These are phyloP conservation scores for Rhizomucor pusillus DNA, from an alignment of 371 early-diverging fungal species.

Conservation along the genomic window DNA sequence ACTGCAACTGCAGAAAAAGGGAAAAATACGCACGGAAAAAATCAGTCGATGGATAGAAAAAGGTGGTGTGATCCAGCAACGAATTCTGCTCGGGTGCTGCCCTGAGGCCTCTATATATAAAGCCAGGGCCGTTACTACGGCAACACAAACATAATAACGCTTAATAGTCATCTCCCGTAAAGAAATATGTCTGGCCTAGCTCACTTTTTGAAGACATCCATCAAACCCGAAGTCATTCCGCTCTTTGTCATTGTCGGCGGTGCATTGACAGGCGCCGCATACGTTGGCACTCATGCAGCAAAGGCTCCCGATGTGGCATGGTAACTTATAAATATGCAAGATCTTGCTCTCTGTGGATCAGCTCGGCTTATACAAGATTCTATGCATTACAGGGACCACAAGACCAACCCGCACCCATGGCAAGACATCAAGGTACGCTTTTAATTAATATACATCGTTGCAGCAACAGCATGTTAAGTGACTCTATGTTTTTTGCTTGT, in stretches of 20 bases:
- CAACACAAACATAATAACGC: too few relatives aligned
- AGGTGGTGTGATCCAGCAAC: too few relatives aligned
- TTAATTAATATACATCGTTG: too few relatives aligned
- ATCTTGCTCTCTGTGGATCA: background rate
- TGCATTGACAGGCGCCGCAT: constrained; percentile 28
- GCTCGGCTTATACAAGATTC: background rate
- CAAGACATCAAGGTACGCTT: constrained; percentile 41
- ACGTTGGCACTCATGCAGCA: constrained; percentile 24
- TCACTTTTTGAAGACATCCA: constrained; percentile 25
- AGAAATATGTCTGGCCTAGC: constrained; percentile 10
- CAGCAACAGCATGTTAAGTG: too few relatives aligned
- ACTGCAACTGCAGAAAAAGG: too few relatives aligned
- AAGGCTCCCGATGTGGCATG: constrained; percentile 41
- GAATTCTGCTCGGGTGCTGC: too few relatives aligned
- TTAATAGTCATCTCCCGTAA: too few relatives aligned
- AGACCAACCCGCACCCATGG: constrained; percentile 31
- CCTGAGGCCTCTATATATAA: too few relatives aligned
- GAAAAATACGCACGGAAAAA: too few relatives aligned
- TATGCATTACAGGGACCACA: constrained; percentile 19
- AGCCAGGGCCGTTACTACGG: too few relatives aligned
- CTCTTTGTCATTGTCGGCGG: constrained; percentile 25
- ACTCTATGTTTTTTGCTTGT: too few relatives aligned
- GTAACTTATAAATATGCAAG: constrained; percentile 8
- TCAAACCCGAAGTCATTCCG: constrained; percentile 36
- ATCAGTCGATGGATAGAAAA: too few relatives aligned